phyloP scores from a whole-genome alignment of 2,329 filamentous ascomycete genomes.

The Fusarium sp. region DNA sequence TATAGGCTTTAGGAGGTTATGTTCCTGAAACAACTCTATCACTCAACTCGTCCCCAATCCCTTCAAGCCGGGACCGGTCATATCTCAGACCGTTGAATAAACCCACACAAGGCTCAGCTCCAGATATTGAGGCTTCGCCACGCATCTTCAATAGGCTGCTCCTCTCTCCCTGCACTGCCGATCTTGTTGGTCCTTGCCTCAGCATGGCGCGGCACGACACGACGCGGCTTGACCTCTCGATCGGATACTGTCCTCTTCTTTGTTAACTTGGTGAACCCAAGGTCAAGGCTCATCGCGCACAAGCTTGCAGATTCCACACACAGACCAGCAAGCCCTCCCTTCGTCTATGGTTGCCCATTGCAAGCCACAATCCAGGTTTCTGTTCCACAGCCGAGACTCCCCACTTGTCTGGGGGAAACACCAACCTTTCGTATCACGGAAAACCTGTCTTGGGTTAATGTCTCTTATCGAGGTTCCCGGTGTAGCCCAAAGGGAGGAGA shows the following conservation, averaged over 20 bases:
- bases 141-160: not conserved
- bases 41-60: not conserved
- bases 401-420: conserved; percentile 2
- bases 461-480: conserved; percentile 8
- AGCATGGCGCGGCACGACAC: conserved; percentile 18
- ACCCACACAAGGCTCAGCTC: not conserved
- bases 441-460: not conserved
- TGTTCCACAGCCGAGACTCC: conserved; percentile 18
- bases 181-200: conserved; percentile 23
- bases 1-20: not conserved
- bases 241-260: conserved; percentile 15
- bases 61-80: not conserved
- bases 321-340: not conserved
- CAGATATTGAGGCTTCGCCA: not conserved
- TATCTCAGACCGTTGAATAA: conserved; percentile 2
- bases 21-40: conserved; percentile 4
- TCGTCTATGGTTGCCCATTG: conserved; percentile 15
- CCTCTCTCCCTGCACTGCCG: conserved; percentile 3
- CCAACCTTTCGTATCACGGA: not conserved
- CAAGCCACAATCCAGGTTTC: conserved; percentile 17
- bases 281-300: conserved; percentile 6
- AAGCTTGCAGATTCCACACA: conserved; percentile 7
- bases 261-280: conserved; percentile 2
- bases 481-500: not conserved
- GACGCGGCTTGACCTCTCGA: conserved; percentile 16